A percentile compares a stretch with the other conserved stretches of the same genome.
Conservation (phyloP, 495 filamentous ascomycete species). For the Penicillium diatomitis region DNA sequence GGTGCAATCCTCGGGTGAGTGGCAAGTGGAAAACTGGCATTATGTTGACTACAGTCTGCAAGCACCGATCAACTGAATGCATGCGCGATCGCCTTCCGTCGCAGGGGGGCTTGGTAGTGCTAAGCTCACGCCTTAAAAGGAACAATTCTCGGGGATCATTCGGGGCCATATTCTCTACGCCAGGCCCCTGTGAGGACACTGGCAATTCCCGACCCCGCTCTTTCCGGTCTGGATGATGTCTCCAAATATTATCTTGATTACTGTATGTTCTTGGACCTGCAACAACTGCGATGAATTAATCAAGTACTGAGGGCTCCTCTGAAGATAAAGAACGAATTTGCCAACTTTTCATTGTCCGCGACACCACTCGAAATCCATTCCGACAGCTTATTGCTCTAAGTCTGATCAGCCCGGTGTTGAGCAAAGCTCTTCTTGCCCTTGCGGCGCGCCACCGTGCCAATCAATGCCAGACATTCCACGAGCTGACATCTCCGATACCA, state of each 20-base stretch:
- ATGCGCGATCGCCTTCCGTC: too few relatives aligned
- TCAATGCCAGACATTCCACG: slow-evolving; percentile 18
- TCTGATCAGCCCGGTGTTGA: slow-evolving; percentile 35
- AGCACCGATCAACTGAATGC: too few relatives aligned
- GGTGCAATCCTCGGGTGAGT: not conserved
- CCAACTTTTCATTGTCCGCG: slow-evolving; percentile 46
- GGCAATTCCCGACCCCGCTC: slow-evolving; percentile 27
- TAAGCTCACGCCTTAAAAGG: too few relatives aligned
- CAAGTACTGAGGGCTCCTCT: not conserved
- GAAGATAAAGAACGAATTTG: slow-evolving; percentile 45
- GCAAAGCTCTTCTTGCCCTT: slow-evolving; percentile 43
- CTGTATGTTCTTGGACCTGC: slow-evolving; percentile 18
- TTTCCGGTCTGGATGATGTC: slow-evolving; percentile 21
- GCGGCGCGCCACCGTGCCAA: slow-evolving; percentile 47
- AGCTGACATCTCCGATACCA: slow-evolving; percentile 5
- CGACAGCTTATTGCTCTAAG: slow-evolving; percentile 42
- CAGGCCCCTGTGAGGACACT: slow-evolving; percentile 1
- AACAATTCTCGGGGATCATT: too few relatives aligned
- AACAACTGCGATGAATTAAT: not conserved
- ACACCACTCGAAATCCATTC: slow-evolving; percentile 46
- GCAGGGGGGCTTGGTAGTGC: too few relatives aligned
- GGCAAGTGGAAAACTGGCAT: not conserved
- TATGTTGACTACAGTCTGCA: too few relatives aligned
- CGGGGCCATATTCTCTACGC: not conserved
- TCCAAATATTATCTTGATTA: slow-evolving; percentile 43